phyloP scores from a whole-genome alignment of 2,329 filamentous ascomycete genomes.

The Epichloe amarillans region DNA sequence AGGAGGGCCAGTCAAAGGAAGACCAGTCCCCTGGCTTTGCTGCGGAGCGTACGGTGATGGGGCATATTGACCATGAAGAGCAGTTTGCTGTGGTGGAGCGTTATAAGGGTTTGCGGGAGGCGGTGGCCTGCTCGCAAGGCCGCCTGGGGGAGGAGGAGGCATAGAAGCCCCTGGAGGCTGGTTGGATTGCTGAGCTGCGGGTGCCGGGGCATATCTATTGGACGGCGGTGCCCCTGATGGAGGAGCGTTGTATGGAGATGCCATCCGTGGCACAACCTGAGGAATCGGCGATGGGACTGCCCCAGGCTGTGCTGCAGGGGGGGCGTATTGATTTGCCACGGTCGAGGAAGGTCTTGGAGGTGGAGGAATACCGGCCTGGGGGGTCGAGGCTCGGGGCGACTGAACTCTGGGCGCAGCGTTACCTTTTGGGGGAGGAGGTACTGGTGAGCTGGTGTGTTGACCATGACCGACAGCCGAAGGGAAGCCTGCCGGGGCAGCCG shows the following conservation, averaged over 20 bases:
- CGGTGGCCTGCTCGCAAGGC: conserved; percentile 25
- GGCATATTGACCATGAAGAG: conserved; percentile 20
- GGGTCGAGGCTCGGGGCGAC: conserved; percentile 50
- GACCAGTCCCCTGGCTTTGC: conserved; percentile 26
- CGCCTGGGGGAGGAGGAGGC: conserved; percentile 24
- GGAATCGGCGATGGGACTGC: conserved; percentile 44
- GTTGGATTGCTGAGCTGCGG: conserved; percentile 38
- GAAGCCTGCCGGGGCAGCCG: conserved; percentile 20
- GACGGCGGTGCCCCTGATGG: conserved; percentile 55
- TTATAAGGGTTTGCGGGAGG: conserved; percentile 31
- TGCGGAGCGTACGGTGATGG: conserved; percentile 24
- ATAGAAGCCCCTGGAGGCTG: conserved; percentile 27
- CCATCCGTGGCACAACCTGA: conserved; percentile 54
- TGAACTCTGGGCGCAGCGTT: conserved; percentile 54
- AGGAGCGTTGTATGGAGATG: conserved; percentile 78
- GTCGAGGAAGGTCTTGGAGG: conserved; percentile 50
- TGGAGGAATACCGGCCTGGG: conserved; percentile 36
- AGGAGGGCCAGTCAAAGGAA: conserved; percentile 27
- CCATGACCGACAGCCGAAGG: conserved; percentile 38
- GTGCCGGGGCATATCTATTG: conserved; percentile 62
- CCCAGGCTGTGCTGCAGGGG: conserved; percentile 48
- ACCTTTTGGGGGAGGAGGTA: conserved; percentile 68
- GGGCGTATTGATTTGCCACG: conserved; percentile 39
- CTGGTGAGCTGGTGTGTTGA: conserved; percentile 56
- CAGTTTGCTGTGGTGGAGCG: conserved; percentile 33